Evolutionary conservation across 306 rosid species (phyloP).

Genomic region (Fragaria ananassa): DNA sequence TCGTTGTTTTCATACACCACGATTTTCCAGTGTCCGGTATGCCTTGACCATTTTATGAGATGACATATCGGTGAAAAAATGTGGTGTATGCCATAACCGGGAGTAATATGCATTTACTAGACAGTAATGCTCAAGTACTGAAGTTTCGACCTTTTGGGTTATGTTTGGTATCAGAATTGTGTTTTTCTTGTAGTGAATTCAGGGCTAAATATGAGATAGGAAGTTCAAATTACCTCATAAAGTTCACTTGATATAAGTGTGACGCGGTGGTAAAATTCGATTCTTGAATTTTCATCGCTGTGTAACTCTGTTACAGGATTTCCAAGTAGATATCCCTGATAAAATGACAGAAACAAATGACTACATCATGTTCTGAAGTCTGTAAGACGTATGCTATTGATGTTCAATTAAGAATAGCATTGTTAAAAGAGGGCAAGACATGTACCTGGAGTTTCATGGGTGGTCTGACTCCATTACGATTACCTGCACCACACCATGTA

Average conservation of each 20-base stretch:
- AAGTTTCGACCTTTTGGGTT: background rate
- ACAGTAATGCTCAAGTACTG: background rate
- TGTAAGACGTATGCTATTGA: background rate
- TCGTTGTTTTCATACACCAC: background rate
- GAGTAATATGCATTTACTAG: no score
- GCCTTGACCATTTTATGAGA: no score
- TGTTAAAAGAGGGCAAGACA: background rate
- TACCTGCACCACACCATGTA: slow-evolving; percentile 15
- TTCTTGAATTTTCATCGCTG: slow-evolving; percentile 20
- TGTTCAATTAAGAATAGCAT: background rate
- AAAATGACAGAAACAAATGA: background rate
- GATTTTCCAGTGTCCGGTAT: background rate
- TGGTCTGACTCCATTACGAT: slow-evolving; percentile 16
- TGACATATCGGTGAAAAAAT: no score
- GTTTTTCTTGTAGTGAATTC: background rate
- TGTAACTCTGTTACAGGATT: slow-evolving; percentile 21
- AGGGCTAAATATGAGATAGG: background rate
- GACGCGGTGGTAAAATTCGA: slow-evolving; percentile 14
- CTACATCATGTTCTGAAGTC: background rate
- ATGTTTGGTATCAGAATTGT: background rate
- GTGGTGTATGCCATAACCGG: no score
- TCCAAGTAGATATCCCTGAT: slow-evolving; percentile 35
- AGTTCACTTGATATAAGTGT: slow-evolving; percentile 29
- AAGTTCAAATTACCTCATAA: slow-evolving; percentile 16
- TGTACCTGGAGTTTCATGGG: slow-evolving; percentile 19